A percentile compares a stretch with the other conserved stretches of the same genome.
Conservation (phyloP, 2,329 filamentous ascomycete species). For the Diplodia sapinea region DNA sequence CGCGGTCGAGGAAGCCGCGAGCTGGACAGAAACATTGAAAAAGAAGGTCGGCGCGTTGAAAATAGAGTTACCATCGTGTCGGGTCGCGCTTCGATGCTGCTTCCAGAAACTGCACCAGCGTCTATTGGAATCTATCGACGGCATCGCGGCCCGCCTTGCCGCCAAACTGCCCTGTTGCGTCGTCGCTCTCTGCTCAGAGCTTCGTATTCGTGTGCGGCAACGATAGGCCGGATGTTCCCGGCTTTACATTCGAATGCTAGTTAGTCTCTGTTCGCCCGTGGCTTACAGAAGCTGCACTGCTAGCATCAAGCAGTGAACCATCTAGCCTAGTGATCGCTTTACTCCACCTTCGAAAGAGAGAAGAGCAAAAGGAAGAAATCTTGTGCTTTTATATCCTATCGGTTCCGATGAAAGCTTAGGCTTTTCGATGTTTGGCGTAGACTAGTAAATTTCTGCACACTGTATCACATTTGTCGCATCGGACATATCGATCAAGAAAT, state of each 20-base stretch:
- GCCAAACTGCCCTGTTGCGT: neutral
- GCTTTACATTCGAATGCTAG: neutral
- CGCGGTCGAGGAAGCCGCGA: too few relatives aligned
- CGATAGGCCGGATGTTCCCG: neutral
- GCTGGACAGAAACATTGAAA: too few relatives aligned
- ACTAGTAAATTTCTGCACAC: neutral
- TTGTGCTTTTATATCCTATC: neutral
- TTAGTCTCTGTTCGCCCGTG: too few relatives aligned
- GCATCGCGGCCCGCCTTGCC: slow-evolving; percentile 8
- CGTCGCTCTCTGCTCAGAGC: neutral
- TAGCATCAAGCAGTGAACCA: too few relatives aligned
- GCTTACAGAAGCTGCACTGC: too few relatives aligned
- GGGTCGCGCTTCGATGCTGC: slow-evolving; percentile 24
- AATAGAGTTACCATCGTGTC: slow-evolving; percentile 11
- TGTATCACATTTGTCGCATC: neutral
- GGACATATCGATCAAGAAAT: neutral
- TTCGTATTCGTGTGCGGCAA: too few relatives aligned
- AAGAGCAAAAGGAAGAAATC: too few relatives aligned
- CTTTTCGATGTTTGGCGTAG: neutral
- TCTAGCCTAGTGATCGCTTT: too few relatives aligned
- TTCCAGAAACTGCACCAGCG: slow-evolving; percentile 24
- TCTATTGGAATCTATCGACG: slow-evolving; percentile 22
- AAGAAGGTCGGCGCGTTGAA: neutral
- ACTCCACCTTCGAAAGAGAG: neutral
- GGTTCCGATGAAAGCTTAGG: neutral